A percentile compares a stretch with the other conserved stretches of the same genome.
Conservation (phyloP, 768 basidiomycete species). For the Boletus subparvulus region DNA sequence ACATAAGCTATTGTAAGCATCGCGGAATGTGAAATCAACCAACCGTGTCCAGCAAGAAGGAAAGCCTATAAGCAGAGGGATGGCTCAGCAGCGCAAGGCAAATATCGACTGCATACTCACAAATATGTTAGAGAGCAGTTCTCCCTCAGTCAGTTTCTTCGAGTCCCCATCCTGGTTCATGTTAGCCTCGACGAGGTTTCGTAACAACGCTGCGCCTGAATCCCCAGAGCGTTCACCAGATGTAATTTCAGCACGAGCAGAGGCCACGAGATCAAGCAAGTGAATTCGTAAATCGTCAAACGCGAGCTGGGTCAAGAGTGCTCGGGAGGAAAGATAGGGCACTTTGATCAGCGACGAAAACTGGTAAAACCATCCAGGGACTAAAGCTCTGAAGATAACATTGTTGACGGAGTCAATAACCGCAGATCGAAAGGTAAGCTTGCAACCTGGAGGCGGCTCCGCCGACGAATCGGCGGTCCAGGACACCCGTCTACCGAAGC, state of each 20-base stretch:
- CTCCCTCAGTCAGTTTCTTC: constrained; percentile 42
- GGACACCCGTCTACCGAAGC: constrained; percentile 40
- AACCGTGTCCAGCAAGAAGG: constrained; percentile 51
- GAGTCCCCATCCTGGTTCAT: constrained; percentile 35
- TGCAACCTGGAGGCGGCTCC: constrained; percentile 30
- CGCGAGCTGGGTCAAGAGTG: constrained; percentile 29
- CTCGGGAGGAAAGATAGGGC: constrained; percentile 35
- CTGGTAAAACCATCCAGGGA: constrained; percentile 36
- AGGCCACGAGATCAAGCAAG: constrained; percentile 42
- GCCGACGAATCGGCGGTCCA: constrained; percentile 33
- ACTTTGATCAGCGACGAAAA: constrained; percentile 27
- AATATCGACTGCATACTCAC: constrained; percentile 29
- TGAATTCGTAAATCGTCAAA: constrained; percentile 40
- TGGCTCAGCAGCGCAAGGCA: not conserved
- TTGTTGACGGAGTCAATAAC: constrained; percentile 19
- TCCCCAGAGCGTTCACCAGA: constrained; percentile 22
- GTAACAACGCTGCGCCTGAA: constrained; percentile 40
- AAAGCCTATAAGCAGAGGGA: constrained; percentile 34
- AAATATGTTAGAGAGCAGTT: constrained; percentile 49
- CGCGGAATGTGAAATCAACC: not conserved
- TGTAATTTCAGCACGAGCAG: constrained; percentile 37
- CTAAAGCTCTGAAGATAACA: constrained; percentile 31
- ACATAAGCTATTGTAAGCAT: not conserved
- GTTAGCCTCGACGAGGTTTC: constrained; percentile 49
- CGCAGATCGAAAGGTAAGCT: constrained; percentile 40